Percentiles rank a stretch among this genome's conserved stretches.
These are phyloP conservation scores for Crataegus laevigata DNA, from an alignment of 306 rosid genomes.

Conservation along the genomic window DNA sequence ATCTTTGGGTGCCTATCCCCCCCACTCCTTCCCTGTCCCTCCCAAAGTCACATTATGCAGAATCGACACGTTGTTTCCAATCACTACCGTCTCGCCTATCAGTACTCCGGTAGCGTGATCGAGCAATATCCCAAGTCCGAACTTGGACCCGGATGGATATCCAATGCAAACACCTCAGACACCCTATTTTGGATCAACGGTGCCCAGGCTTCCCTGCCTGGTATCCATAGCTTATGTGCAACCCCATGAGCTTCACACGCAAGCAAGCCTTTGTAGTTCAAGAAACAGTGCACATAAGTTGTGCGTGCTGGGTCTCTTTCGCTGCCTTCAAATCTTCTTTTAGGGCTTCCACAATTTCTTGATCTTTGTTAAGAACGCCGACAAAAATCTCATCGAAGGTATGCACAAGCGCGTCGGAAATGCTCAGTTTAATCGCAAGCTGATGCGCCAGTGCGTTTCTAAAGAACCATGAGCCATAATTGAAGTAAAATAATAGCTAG, in stretches of 20 bases:
- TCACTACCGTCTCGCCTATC: conserved; percentile 82
- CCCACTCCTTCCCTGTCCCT: conserved; percentile 66
- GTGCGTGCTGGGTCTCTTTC: conserved; percentile 21
- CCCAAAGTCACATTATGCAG: conserved; percentile 83
- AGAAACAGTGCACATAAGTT: conserved; percentile 10
- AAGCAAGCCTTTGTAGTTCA: conserved; percentile 22
- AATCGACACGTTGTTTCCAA: conserved; percentile 77
- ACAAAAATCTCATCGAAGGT: conserved; percentile 9
- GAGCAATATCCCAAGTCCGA: conserved; percentile 65
- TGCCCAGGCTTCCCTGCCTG: conserved; percentile 44
- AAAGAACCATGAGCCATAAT: conserved; percentile 15
- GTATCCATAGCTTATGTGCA: conserved; percentile 24
- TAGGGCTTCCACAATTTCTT: conserved; percentile 1
- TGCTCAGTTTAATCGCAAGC: conserved; percentile 10
- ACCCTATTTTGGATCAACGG: conserved; percentile 66
- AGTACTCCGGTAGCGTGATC: conserved; percentile 89
- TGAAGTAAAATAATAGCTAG: not conserved
- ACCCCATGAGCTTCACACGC: conserved; percentile 26
- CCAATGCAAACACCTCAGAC: conserved; percentile 72
- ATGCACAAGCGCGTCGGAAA: not conserved
- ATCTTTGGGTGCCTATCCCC: conserved; percentile 46
- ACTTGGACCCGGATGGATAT: conserved; percentile 71
- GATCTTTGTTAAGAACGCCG: not conserved
- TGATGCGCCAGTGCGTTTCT: conserved; percentile 8
- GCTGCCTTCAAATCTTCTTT: conserved; percentile 16